A percentile compares a stretch with the other conserved stretches of the same genome.
Evolutionary conservation across 2,329 filamentous ascomycete genomes (phyloP).

Genomic region (Claviceps quebecensis): DNA sequence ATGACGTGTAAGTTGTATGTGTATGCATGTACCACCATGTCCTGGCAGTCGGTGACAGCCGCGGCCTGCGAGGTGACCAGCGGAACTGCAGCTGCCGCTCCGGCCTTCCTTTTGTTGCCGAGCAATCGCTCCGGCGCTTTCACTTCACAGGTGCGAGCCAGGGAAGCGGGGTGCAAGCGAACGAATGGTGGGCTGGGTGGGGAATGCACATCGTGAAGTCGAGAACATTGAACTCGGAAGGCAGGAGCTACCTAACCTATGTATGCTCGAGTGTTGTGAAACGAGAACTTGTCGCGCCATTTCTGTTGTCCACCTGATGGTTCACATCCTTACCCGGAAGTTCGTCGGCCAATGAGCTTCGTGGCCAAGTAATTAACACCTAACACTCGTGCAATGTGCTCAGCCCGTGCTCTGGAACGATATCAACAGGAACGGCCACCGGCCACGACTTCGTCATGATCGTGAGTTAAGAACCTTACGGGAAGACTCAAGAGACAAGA

Average conservation of each 20-base stretch:
- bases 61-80: not conserved
- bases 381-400: not conserved
- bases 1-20: not conserved
- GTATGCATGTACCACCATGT: too few species aligned
- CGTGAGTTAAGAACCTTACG: not conserved
- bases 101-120: not conserved
- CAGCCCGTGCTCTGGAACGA: not conserved
- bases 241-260: too few species aligned
- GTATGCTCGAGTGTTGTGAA: not conserved
- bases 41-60: too few species aligned
- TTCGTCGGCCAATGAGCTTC: not conserved
- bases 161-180: not conserved
- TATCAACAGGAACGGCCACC: not conserved
- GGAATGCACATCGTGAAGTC: not conserved
- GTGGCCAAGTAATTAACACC: not conserved
- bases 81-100: conserved; percentile 1
- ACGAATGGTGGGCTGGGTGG: not conserved
- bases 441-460: conserved; percentile 2
- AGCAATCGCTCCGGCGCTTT: not conserved
- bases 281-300: conserved; percentile 4
- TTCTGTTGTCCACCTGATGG: conserved; percentile 1
- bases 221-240: not conserved
- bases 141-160: not conserved
- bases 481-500: not conserved
- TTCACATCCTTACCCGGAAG: not conserved